Evolutionary conservation across 352 stramenopile species (phyloP).

Genomic region (Pythium aristosporum): DNA sequence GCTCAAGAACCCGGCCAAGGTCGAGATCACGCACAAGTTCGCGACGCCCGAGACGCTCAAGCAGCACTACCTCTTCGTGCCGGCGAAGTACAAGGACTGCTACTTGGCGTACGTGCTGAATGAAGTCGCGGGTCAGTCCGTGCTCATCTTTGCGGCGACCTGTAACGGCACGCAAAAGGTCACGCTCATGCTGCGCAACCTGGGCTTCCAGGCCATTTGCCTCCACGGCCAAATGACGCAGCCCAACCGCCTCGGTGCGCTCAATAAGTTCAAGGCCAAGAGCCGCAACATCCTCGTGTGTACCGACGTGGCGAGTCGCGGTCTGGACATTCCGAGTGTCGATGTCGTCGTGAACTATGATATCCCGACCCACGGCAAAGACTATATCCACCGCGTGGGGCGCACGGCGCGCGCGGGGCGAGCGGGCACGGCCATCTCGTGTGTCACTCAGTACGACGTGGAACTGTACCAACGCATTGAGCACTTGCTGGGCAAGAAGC

Average conservation of each 20-base stretch:
- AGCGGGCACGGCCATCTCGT: conserved; percentile 93
- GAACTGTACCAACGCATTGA: conserved; percentile 98
- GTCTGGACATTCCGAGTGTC: conserved; percentile 97
- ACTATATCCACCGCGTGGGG: conserved; percentile 99
- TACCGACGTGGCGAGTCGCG: conserved; percentile 89
- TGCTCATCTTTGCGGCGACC: conserved; percentile 98
- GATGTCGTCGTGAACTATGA: conserved; percentile 99
- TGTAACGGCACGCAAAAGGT: conserved; percentile 97
- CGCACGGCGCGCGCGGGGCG: conserved; percentile 96
- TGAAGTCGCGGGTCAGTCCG: conserved; percentile 95
- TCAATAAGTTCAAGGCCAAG: conserved; percentile 98
- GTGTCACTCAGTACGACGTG: conserved; percentile 99
- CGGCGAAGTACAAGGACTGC: conserved; percentile 99
- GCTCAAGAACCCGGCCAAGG: conserved; percentile 95
- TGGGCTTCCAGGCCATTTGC: conserved; percentile 97
- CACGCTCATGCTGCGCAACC: conserved; percentile 96
- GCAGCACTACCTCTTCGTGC: conserved; percentile 99
- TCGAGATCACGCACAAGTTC: conserved; percentile 98
- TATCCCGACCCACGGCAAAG: conserved; percentile 97
- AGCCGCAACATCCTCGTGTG: conserved; percentile 86
- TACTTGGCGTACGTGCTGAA: conserved; percentile 99
- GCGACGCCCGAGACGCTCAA: conserved; percentile 97
- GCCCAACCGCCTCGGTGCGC: conserved; percentile 94
- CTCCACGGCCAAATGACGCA: conserved; percentile 99
- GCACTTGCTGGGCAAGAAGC: conserved; percentile 84